Evolutionary conservation across 2,329 filamentous ascomycete species (phyloP), one percentile per base, ranked within the genome.

Genomic region (Tetracladium maxilliforme): DNA sequence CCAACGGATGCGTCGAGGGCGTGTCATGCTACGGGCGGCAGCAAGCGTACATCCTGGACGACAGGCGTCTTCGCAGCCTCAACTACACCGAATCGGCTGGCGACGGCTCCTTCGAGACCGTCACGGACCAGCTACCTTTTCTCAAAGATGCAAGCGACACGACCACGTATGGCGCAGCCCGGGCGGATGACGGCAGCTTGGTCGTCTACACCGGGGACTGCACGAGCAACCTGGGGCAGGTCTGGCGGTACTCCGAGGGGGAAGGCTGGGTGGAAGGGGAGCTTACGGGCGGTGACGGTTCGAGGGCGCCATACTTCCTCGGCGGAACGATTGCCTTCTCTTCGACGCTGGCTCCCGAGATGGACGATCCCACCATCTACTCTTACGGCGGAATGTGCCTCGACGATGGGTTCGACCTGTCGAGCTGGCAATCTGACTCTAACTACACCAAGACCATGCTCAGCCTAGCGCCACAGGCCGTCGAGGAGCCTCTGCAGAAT

Each of bases 311-410:
- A n/a, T n/a, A n/a, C n/a, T n/a, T n/a, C n/a, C n/a, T n/a, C n/a
- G n/a, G n/a, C n/a, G n/a, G n/a, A n/a, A n/a, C n/a, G 10, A 58
- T 90, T 26, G 61, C 72, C 14, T 92, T 84, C 45, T 75, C 81
- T 12, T 61, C 60, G 16, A 64, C 58, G 18, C 53, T 69, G 23
- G 59, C 58, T 19, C 68, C 63, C 0, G 45, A 52, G 15, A 53
- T 63, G 30, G 61, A 64, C 7, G 51, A 59, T 21, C 64, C 69
- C 1, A 58, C 58, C 8, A 51, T 78, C n/a, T 92, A 84, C 43
- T 55, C 75, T 6, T 94, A 92, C 48, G 87, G 84, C 18, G 87
- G 87, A 37, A 92, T 94, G 83, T 95, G 87, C 41, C 75, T 77
- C 4, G 48, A 47, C n/a, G 48, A 54, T 12, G 43, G 49, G 11